Percentiles rank a stretch among this genome's conserved stretches.
Evolutionary conservation across 345 rosid genomes (phyloP).

Genomic region (Lepidium africanum): DNA sequence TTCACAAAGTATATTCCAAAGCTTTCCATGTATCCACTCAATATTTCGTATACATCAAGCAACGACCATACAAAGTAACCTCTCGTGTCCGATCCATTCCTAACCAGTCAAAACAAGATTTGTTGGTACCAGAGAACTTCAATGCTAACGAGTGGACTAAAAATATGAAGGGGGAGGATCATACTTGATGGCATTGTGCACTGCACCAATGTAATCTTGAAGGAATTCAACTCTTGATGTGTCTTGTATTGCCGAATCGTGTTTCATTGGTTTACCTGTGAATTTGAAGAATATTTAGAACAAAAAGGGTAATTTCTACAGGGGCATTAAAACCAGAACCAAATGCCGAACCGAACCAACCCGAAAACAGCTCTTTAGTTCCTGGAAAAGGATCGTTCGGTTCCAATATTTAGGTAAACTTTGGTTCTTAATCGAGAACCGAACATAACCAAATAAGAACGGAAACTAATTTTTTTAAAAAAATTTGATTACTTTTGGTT

Average conservation of each 20-base stretch:
- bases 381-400: too few relatives aligned
- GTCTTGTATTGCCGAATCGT: conserved; percentile 31
- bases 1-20: conserved; percentile 21
- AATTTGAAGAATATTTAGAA: not conserved
- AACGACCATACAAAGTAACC: conserved; percentile 52
- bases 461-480: too few relatives aligned
- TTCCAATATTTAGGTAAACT: too few relatives aligned
- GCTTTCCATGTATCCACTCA: conserved; percentile 17
- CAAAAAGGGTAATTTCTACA: not conserved
- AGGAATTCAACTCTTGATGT: conserved; percentile 30
- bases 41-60: conserved; percentile 35
- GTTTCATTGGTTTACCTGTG: conserved; percentile 25
- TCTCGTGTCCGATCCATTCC: conserved; percentile 48
- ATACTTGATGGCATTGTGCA: conserved; percentile 40
- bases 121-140: too few relatives aligned
- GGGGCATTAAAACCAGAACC: too few relatives aligned
- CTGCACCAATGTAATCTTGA: conserved; percentile 28
- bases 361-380: too few relatives aligned
- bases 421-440: too few relatives aligned
- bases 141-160: not conserved
- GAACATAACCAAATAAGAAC: too few relatives aligned
- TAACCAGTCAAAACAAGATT: not conserved
- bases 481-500: too few relatives aligned
- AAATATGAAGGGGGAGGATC: not conserved
- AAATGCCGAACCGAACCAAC: too few relatives aligned